phyloP scores from a whole-genome alignment of 257 asterid species.

The Ilex asprella region DNA sequence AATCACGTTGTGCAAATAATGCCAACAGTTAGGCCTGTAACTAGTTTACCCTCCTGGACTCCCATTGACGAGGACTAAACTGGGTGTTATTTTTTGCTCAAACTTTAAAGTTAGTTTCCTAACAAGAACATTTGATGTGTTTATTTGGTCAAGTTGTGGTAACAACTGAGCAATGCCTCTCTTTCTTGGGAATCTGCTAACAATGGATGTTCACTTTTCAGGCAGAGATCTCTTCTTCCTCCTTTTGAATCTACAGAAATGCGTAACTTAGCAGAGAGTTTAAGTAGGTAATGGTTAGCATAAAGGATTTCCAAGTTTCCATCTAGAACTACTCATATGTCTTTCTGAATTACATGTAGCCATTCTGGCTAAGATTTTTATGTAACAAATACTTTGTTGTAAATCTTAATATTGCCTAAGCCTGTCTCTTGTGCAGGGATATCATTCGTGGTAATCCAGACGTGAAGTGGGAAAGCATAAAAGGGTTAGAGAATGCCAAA shows the following conservation, averaged over 20 bases:
- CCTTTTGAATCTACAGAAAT: constrained; percentile 91
- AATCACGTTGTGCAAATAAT: too few species aligned
- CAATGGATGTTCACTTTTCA: constrained; percentile 30
- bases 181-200: constrained; percentile 14
- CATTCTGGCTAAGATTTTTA: too few species aligned
- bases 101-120: neutral
- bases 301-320: neutral
- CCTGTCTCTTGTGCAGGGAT: constrained; percentile 52
- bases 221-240: constrained; percentile 81
- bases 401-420: constrained; percentile 1
- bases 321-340: neutral
- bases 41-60: too few species aligned
- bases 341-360: too few species aligned
- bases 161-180: neutral
- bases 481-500: constrained; percentile 94
- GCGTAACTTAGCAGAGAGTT: constrained; percentile 85
- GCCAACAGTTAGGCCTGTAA: too few species aligned
- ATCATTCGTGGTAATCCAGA: constrained; percentile 95
- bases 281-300: constrained; percentile 60
- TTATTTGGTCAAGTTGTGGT: neutral
- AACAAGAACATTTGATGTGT: too few species aligned
- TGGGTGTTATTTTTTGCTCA: too few species aligned
- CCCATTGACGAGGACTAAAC: too few species aligned
- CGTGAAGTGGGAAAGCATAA: constrained; percentile 86
- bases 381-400: neutral